A percentile compares a stretch with the other conserved stretches of the same genome.
Conservation (phyloP, 108 stramenopile species). For the Pseudonitzschia pungens region DNA sequence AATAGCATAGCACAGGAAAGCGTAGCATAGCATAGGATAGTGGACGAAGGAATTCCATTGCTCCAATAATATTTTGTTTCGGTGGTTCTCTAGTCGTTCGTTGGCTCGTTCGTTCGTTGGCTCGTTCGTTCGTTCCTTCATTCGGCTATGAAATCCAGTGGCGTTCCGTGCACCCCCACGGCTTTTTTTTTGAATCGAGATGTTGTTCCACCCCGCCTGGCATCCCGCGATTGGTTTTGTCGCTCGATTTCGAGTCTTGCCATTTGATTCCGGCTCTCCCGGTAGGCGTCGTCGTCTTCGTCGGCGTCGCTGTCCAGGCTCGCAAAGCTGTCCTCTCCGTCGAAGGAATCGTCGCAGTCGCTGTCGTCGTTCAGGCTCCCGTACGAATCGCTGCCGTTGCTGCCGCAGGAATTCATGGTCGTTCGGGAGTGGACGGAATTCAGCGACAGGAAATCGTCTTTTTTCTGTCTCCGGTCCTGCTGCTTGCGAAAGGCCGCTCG, state of each 20-base stretch:
- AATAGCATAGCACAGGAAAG: too few relatives aligned
- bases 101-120: too few relatives aligned
- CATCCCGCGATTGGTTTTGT: constrained; percentile 8
- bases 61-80: too few relatives aligned
- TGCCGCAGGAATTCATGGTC: not conserved
- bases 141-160: constrained; percentile 38
- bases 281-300: constrained; percentile 40
- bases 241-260: constrained; percentile 28
- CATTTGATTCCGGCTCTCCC: constrained; percentile 37
- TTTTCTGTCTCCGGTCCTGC: constrained; percentile 19
- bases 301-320: constrained; percentile 33
- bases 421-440: constrained; percentile 28
- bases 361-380: not conserved
- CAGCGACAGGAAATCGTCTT: constrained; percentile 27
- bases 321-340: constrained; percentile 37
- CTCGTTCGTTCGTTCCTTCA: too few relatives aligned
- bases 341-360: constrained; percentile 32
- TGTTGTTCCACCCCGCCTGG: not conserved
- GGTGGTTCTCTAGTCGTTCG: not conserved
- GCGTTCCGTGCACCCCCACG: constrained; percentile 24
- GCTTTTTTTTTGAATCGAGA: constrained; percentile 30
- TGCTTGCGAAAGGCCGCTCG: constrained; percentile 23
- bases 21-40: too few relatives aligned
- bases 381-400: not conserved
- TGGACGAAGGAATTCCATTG: too few relatives aligned